phyloP scores from a whole-genome alignment of 257 asterid species.

The Cruciata laevipes region DNA sequence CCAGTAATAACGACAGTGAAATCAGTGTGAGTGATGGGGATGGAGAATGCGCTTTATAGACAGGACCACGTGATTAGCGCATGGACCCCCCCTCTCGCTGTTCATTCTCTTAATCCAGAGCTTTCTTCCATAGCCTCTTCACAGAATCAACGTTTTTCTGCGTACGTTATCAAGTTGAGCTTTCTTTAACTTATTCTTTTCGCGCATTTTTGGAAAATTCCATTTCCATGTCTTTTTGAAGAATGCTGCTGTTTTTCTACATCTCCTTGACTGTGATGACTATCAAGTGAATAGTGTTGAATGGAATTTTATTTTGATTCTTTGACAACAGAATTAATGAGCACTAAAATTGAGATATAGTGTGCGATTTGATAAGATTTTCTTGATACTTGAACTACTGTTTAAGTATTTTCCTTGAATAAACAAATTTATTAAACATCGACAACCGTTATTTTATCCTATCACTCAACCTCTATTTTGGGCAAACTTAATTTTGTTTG shows the following conservation, averaged over 20 bases:
- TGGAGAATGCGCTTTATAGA: slow-evolving; percentile 3
- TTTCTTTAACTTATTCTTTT: no score
- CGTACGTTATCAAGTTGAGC: not conserved
- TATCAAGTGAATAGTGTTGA: not conserved
- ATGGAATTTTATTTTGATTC: not conserved
- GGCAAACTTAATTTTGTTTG: no score
- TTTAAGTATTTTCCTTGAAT: not conserved
- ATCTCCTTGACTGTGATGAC: no score
- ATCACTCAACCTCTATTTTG: no score
- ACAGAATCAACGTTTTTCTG: not conserved
- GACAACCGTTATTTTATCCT: not conserved
- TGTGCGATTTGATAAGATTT: not conserved
- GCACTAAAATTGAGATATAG: not conserved
- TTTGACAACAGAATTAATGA: not conserved
- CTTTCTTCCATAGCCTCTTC: not conserved
- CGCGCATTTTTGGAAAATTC: not conserved
- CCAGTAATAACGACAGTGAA: not conserved
- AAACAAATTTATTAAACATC: not conserved
- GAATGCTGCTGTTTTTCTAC: not conserved
- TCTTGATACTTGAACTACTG: not conserved
- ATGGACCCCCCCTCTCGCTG: slow-evolving; percentile 14
- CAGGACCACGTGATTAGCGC: slow-evolving; percentile 21
- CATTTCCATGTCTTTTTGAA: not conserved
- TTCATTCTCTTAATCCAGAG: not conserved
- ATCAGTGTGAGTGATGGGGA: not conserved